Evolutionary conservation across 345 rosid species (phyloP), one percentile per base, ranked within the genome.

Genomic region (Mangifera indica): DNA sequence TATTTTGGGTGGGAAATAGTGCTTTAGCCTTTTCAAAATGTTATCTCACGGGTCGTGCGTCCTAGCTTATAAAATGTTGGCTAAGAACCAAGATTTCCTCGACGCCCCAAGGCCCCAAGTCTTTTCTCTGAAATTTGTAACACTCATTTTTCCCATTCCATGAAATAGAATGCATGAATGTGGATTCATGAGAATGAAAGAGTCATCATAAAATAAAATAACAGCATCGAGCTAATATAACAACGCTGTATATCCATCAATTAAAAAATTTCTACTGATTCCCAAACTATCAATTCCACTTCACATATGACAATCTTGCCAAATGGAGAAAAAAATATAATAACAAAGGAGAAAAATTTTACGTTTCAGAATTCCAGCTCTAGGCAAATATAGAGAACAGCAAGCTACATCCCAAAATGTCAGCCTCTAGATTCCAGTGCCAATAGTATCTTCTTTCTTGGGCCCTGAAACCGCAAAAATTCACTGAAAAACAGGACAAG

Each of bases 381-480:
- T 48, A 70, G 42, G 52, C 64, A 40, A n/a, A 54, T 34, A 68
- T 44, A 60, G 20, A 15, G 52, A 17, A 62, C 64, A 53, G 57
- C 32, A 1, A 53, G 57, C 42, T 53, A 56, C 61, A 74, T 53
- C 58, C 57, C 59, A 21, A 49, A 8, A 63, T 67, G 66, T 83
- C 80, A 92, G 63, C 79, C 87, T 78, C 82, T 88, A 8, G 94
- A 83, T 80, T 86, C 97, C 85, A 95, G 77, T 54, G 93, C 97
- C 68, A 91, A 81, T 3, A 88, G 82, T 82, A 95, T 95, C 85
- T 95, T 95, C 90, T 95, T 95, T 76, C 99, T 87, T 40, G 99
- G 99, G 13, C 99, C 99, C 98, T 95, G 84, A 64, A 81, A 81
- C 72, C 78, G 73, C 60, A 61, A 57, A 55, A 57, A 54, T 53